A percentile compares a stretch with the other conserved stretches of the same genome.
Conservation (phyloP, 306 rosid species). For the Medicago truncatula region DNA sequence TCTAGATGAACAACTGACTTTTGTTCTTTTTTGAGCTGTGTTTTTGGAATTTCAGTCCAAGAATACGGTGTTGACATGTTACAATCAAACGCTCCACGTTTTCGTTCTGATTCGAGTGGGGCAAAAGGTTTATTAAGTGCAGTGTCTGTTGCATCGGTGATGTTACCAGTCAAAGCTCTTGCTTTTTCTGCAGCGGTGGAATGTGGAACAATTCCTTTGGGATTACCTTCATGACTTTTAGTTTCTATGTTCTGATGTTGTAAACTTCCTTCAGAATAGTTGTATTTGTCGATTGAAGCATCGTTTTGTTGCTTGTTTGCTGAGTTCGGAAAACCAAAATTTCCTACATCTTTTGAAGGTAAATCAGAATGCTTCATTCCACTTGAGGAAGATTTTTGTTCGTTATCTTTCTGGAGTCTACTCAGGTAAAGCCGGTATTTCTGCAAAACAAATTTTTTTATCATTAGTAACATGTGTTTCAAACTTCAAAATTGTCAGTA, state of each 20-base stretch:
- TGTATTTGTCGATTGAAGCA: slow-evolving; percentile 57
- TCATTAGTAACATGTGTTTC: slow-evolving; percentile 24
- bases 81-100: slow-evolving; percentile 54
- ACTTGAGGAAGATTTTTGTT: slow-evolving; percentile 60
- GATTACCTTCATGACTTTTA: slow-evolving; percentile 54
- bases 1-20: slow-evolving; percentile 53
- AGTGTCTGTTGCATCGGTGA: slow-evolving; percentile 45
- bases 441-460: slow-evolving; percentile 52
- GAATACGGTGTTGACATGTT: slow-evolving; percentile 52
- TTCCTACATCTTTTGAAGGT: slow-evolving; percentile 63
- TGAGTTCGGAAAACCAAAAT: slow-evolving; percentile 57
- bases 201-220: slow-evolving; percentile 56
- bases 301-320: slow-evolving; percentile 58
- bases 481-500: slow-evolving; percentile 24
- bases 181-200: slow-evolving; percentile 49
- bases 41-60: slow-evolving; percentile 60
- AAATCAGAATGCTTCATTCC: slow-evolving; percentile 72
- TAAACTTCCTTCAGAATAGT: slow-evolving; percentile 53
- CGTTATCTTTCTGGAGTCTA: slow-evolving; percentile 81
- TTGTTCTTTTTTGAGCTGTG: slow-evolving; percentile 53
- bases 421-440: slow-evolving; percentile 95
- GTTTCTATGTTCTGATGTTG: slow-evolving; percentile 49
- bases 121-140: slow-evolving; percentile 46
- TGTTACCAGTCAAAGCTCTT: slow-evolving; percentile 45
- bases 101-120: slow-evolving; percentile 63